These are phyloP conservation scores for Russula abietina DNA, from an alignment of 768 basidiomycete genomes.

Conservation along the genomic window DNA sequence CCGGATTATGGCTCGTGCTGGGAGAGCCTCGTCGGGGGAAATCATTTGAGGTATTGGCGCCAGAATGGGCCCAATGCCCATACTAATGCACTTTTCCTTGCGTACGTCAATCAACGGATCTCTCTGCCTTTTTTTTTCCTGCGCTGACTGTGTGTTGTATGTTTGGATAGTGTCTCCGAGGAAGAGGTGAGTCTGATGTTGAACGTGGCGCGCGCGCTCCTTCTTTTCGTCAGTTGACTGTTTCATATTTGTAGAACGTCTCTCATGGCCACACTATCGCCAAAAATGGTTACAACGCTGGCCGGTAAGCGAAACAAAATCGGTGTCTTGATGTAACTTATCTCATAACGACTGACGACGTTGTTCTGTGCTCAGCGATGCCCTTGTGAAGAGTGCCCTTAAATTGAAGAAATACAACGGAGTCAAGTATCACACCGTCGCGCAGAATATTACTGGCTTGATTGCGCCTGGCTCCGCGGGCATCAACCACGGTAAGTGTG, in stretches of 20 bases:
- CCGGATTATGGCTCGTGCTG: constrained; percentile 38
- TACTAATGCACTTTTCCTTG: constrained; percentile 34
- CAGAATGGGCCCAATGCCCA: constrained; percentile 31
- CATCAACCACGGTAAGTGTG: constrained; percentile 44
- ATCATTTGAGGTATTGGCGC: constrained; percentile 26
- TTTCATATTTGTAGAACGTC: too few species aligned
- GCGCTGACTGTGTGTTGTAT: not conserved
- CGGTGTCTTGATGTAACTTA: too few species aligned
- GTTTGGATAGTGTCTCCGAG: constrained; percentile 20
- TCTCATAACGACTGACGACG: not conserved
- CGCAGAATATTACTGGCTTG: constrained; percentile 46
- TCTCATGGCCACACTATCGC: constrained; percentile 24
- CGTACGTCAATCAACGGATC: constrained; percentile 26
- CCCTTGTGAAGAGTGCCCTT: constrained; percentile 9
- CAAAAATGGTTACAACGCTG: constrained; percentile 31
- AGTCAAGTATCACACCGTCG: constrained; percentile 41
- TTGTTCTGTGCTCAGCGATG: constrained; percentile 3
- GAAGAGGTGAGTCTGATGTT: constrained; percentile 22
- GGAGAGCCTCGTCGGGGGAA: constrained; percentile 30
- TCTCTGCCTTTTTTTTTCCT: not conserved
- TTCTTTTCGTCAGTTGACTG: too few species aligned
- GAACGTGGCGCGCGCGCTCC: too few species aligned
- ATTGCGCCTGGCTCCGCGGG: constrained; percentile 47
- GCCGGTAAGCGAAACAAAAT: constrained; percentile 26
- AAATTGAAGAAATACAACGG: constrained; percentile 6